Conservation (phyloP, 306 rosid species). For the Casuarina glauca region DNA sequence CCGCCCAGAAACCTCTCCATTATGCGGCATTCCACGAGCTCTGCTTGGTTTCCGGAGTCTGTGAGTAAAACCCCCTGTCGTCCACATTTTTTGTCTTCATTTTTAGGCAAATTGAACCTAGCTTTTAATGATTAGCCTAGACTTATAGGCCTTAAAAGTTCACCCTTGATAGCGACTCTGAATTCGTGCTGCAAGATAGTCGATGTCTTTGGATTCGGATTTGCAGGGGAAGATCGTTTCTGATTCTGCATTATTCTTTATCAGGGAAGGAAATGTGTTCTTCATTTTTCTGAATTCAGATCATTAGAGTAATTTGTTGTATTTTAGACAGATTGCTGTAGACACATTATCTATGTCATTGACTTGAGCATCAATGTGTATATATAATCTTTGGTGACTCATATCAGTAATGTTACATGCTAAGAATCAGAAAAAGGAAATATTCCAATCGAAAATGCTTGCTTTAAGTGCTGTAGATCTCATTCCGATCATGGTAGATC, state of each 20-base stretch:
- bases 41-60: slow-evolving; percentile 50
- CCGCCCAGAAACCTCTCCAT: slow-evolving; percentile 57
- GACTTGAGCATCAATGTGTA: background rate
- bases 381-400: background rate
- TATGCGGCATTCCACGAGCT: slow-evolving; percentile 54
- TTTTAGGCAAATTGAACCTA: too few relatives aligned
- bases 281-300: background rate
- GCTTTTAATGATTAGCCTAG: background rate
- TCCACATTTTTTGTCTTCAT: background rate
- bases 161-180: background rate
- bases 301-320: background rate
- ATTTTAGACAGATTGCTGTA: background rate
- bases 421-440: background rate
- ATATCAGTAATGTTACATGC: background rate
- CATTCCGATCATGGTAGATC: background rate
- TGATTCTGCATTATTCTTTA: background rate
- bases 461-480: background rate
- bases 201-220: background rate
- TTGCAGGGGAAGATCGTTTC: background rate
- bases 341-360: background rate
- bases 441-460: background rate
- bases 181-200: background rate
- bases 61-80: slow-evolving; percentile 33
- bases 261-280: background rate
- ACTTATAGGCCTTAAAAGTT: background rate